Evolutionary conservation across 352 stramenopile genomes (phyloP).

Genomic region (Phytophthora melonis): DNA sequence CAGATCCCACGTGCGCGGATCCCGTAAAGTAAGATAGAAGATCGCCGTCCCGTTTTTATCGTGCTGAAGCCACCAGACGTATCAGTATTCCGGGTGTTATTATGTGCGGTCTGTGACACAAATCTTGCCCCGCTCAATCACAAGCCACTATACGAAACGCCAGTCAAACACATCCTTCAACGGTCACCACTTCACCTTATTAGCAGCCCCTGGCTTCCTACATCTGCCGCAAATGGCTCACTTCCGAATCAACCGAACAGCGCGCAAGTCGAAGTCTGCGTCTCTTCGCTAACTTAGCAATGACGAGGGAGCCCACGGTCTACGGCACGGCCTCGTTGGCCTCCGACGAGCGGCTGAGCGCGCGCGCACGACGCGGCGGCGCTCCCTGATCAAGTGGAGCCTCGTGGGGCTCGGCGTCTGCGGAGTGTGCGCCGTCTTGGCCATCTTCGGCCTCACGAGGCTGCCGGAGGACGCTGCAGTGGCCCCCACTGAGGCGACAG

Average conservation of each 20-base stretch:
- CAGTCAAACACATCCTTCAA: background rate
- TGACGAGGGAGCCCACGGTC: constrained; percentile 28
- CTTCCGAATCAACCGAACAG: background rate
- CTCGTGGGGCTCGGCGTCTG: constrained; percentile 23
- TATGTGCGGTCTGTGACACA: background rate
- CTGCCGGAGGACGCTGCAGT: constrained; percentile 16
- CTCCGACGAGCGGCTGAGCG: constrained; percentile 29
- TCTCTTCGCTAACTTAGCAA: background rate
- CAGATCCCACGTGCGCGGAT: no score
- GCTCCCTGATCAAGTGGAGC: constrained; percentile 24
- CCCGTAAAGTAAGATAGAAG: background rate
- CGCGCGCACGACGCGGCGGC: constrained; percentile 1
- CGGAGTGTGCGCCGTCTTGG: constrained; percentile 15
- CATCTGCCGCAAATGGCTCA: background rate
- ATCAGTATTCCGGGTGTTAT: background rate
- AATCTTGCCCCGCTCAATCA: background rate
- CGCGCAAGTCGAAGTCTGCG: background rate
- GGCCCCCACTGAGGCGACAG: constrained; percentile 1
- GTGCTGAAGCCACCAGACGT: background rate
- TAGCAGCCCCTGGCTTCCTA: background rate
- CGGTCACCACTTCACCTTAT: background rate
- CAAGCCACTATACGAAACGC: background rate
- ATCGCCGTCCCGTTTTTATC: background rate
- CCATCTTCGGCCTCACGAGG: constrained; percentile 7
- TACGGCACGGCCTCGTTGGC: constrained; percentile 46